A percentile compares a stretch with the other conserved stretches of the same genome.
phyloP scores from a whole-genome alignment of 371 early-diverging fungal genomes.

The Syncephalastrum contaminatum region DNA sequence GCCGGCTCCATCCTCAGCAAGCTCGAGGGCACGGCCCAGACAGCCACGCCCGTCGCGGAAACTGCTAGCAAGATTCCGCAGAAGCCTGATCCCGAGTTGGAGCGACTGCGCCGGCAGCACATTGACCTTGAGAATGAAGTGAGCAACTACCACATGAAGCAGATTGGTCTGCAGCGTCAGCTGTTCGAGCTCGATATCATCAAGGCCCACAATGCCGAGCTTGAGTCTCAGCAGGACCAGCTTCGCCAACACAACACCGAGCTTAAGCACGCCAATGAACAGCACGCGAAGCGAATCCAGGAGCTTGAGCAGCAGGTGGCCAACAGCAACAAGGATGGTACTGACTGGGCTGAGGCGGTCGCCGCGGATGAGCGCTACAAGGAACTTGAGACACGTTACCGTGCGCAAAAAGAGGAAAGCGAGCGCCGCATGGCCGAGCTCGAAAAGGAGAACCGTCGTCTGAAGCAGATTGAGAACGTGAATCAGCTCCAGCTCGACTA shows the following conservation, averaged over 20 bases:
- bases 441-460: slow-evolving; percentile 26
- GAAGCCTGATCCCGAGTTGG: slow-evolving; percentile 12
- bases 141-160: slow-evolving; percentile 13
- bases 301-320: slow-evolving; percentile 18
- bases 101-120: slow-evolving; percentile 13
- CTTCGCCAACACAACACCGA: slow-evolving; percentile 4
- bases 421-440: slow-evolving; percentile 1
- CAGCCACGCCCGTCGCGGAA: background rate
- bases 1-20: slow-evolving; percentile 18
- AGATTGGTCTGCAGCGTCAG: slow-evolving; percentile 22
- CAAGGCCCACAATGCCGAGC: slow-evolving; percentile 15
- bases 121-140: slow-evolving; percentile 25
- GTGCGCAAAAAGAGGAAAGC: slow-evolving; percentile 2
- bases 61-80: slow-evolving; percentile 13
- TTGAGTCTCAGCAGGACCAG: slow-evolving; percentile 10
- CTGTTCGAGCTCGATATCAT: slow-evolving; percentile 25
- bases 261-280: slow-evolving; percentile 23
- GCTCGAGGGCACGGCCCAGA: slow-evolving; percentile 13
- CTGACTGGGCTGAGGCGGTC: too few species aligned
- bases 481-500: slow-evolving; percentile 29
- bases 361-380: slow-evolving; percentile 15
- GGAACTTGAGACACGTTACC: slow-evolving; percentile 14
- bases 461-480: slow-evolving; percentile 27
- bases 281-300: slow-evolving; percentile 4
- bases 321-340: background rate